Evolutionary conservation across 1,284 basidiomycete genomes (phyloP).

Genomic region (Apiotrichum siamense): DNA sequence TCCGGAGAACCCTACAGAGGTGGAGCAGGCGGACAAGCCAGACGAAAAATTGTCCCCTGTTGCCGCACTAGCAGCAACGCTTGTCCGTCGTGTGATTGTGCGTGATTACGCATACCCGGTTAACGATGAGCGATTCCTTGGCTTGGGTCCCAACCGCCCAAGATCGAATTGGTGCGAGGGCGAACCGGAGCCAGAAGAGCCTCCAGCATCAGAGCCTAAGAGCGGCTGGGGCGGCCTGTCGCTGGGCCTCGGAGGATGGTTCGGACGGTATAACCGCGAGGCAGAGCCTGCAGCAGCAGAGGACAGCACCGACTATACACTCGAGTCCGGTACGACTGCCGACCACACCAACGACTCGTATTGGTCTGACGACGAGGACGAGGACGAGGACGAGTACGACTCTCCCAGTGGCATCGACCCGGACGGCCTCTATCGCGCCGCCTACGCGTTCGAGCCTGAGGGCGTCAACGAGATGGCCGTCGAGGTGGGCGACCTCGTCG

Average conservation of each 20-base stretch:
- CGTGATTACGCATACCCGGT: constrained; percentile 37
- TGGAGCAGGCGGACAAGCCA: too few species aligned
- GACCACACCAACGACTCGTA: constrained; percentile 16
- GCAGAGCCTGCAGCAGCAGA: background rate
- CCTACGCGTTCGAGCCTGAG: constrained; percentile 39
- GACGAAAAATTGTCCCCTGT: background rate
- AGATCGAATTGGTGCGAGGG: constrained; percentile 17
- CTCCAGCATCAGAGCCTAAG: background rate
- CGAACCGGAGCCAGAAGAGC: constrained; percentile 12
- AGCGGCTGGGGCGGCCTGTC: constrained; percentile 18
- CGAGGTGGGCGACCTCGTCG: constrained; percentile 38
- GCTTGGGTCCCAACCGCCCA: constrained; percentile 17
- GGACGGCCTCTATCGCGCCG: constrained; percentile 36
- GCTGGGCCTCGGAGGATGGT: constrained; percentile 20
- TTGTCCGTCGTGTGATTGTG: constrained; percentile 25
- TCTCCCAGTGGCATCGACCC: constrained; percentile 28
- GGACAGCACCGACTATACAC: constrained; percentile 1
- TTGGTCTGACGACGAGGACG: constrained; percentile 14
- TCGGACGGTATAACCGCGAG: constrained; percentile 7
- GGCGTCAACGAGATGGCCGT: constrained; percentile 42
- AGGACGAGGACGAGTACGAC: constrained; percentile 15
- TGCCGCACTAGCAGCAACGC: background rate
- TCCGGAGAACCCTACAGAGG: background rate
- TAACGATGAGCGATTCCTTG: constrained; percentile 33
- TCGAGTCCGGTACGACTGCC: constrained; percentile 1